Base-by-base conservation (phyloP, 2,329 filamentous ascomycete genomes). In the Exophiala viscosa region DNA sequence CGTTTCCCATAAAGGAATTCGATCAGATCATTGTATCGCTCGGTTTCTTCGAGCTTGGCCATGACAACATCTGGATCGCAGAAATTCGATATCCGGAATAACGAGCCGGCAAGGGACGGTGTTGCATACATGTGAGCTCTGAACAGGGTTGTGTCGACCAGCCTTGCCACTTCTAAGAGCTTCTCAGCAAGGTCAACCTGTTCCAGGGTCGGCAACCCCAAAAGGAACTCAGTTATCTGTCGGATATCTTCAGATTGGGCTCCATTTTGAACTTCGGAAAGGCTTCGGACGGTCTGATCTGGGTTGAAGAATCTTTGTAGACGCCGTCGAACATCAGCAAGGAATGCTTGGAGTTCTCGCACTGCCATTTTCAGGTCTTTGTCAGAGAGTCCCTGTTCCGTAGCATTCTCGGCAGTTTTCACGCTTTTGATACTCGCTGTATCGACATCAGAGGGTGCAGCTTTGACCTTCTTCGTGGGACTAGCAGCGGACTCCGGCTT, bases 1-100 rank as follows among this genome's bases (percentile, higher is more conserved):
- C 87, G 91, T 73, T 99, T 99, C 58, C 93, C 93, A 64, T 95
- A 90, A 61, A 97, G 85, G 67, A 99, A 99, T 68, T 97, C 92
- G n/a, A 99, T 90, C 1, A 99, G 76, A 71, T 97, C 92, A 46
- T 86, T 92, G 70, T 95, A 96, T 31, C 91, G 84, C 52, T 88
- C 88, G 36, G 86, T 89, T 67, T 96, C 89, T 54, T 96, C 84
- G 3, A 99, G 76, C 63, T 90, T 90, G 69, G 96, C 88, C 66
- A 96, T 93, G 17, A 99, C 92, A 2, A 97, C 93, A 28, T 89
- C 86, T 0, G 93, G 92, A 63, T 99, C 92, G 69, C 93, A 97
- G 67, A 96, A 97, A 68, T 99, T 99, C 66, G 91, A 86, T 46
- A 97, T 89, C 18, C 93, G 90, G 73, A 99, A 97, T 0, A 99